phyloP scores from a whole-genome alignment of 2,329 filamentous ascomycete species.

The Talaromyces sp. region DNA sequence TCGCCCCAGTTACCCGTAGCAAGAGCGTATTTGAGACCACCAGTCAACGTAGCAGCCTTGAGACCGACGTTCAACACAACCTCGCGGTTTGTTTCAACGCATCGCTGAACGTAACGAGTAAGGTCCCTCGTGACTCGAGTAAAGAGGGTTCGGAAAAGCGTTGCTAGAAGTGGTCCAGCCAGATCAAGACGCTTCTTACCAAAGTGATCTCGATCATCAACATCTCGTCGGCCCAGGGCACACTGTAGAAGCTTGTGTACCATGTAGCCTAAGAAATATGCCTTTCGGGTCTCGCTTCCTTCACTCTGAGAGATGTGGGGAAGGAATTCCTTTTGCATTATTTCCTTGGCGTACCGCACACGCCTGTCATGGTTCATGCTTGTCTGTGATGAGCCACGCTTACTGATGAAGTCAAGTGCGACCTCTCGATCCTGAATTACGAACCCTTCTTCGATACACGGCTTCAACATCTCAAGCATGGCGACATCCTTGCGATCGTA shows the following conservation, averaged over 20 bases:
- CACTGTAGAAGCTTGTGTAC: conserved; percentile 92
- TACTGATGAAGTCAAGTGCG: conserved; percentile 91
- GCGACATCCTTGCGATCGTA: conserved; percentile 92
- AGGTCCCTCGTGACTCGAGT: conserved; percentile 87
- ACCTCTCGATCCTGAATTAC: conserved; percentile 93
- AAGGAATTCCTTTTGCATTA: conserved; percentile 93
- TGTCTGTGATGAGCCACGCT: conserved; percentile 68
- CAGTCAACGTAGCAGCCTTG: conserved; percentile 84
- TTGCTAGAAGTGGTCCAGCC: conserved; percentile 89
- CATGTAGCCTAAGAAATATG: conserved; percentile 99
- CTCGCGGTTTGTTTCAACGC: conserved; percentile 79
- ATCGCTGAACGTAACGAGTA: conserved; percentile 83
- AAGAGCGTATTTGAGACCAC: conserved; percentile 91
- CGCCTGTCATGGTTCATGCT: conserved; percentile 78
- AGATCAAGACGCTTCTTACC: conserved; percentile 97
- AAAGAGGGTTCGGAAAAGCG: conserved; percentile 88
- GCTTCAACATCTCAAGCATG: conserved; percentile 96
- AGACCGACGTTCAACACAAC: conserved; percentile 89
- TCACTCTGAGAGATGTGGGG: conserved; percentile 95
- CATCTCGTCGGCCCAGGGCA: conserved; percentile 83
- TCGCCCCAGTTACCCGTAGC: conserved; percentile 99
- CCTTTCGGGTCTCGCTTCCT: conserved; percentile 91
- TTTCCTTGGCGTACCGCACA: conserved; percentile 85
- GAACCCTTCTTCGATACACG: conserved; percentile 94
- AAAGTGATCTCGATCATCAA: conserved; percentile 97